Evolutionary conservation across 2,329 filamentous ascomycete species (phyloP), one percentile per base, ranked within the genome.

Genomic region (Monilinia fructicola): DNA sequence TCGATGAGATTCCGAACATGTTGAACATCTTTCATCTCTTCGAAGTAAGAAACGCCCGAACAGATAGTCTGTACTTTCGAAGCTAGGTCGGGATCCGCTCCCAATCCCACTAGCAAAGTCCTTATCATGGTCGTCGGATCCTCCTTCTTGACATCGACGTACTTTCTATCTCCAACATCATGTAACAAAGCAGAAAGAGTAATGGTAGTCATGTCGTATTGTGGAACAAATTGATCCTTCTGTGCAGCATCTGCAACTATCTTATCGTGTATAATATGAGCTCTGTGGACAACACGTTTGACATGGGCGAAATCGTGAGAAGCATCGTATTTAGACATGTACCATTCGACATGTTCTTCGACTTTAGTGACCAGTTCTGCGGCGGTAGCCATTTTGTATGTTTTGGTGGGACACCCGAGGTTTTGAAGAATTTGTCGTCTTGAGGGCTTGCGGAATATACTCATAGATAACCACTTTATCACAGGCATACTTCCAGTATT

Each of bases 221-320:
- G 73, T 76, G 21, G 52, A 21, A 16, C 7, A 31, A 40, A 42
- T 52, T 7, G 94, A 21, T 28, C 18, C 5, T 55, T 46, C 35
- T 10, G 6, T 23, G 23, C 18, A 18, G 40, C 40, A 38, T 64
- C 28, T 35, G 28, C 23, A 35, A 53, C 6, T 70, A 84, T 80
- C 55, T 86, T n/a, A 14, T 44, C 28, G 55, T 69, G 62, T 56
- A 74, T 71, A 4, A 35, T 46, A 50, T 71, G 85, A 4, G 92
- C 85, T 40, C 94, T 84, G 28, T 83, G 82, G 31, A 93, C 79
- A 42, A 97, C 93, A 65, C 93, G 89, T 69, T 87, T 81, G 74
- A 97, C 91, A 78, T 97, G 93, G 59, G 84, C 80, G 81, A 91
- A 95, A 79, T 96, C 92, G 80, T 97, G 93, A 1, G 91, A 96